Percentiles rank a stretch among this genome's conserved stretches.
Conservation (phyloP, 2,329 filamentous ascomycete species). For the Phyllosticta paracitricarpa region DNA sequence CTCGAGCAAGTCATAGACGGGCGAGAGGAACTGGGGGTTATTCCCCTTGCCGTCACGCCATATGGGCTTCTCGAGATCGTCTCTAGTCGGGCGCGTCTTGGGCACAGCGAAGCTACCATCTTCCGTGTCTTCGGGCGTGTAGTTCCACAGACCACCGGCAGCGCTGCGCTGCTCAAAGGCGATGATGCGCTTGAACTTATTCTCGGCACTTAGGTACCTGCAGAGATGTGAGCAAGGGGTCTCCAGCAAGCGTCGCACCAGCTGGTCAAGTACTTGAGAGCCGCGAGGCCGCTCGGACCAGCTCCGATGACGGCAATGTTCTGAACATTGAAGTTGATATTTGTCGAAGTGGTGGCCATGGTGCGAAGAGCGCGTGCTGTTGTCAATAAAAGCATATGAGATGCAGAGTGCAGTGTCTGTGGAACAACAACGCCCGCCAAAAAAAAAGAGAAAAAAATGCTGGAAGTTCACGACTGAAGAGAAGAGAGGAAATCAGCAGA, state of each 20-base stretch:
- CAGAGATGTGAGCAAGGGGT: neutral
- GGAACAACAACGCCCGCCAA: neutral
- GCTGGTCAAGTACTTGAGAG: constrained; percentile 49
- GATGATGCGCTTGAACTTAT: constrained; percentile 57
- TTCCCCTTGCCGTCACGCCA: constrained; percentile 28
- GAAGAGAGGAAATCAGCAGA: neutral
- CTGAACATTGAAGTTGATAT: constrained; percentile 33
- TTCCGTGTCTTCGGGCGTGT: constrained; percentile 45
- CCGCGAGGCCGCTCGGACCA: constrained; percentile 67
- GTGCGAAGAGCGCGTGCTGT: neutral
- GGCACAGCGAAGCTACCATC: constrained; percentile 46
- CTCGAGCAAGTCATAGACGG: constrained; percentile 72
- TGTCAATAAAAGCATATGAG: neutral
- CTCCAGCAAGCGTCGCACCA: neutral
- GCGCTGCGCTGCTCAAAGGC: constrained; percentile 72
- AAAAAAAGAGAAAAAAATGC: neutral
- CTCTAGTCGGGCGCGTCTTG: constrained; percentile 43
- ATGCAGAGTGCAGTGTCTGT: neutral
- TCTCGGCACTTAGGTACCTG: constrained; percentile 64
- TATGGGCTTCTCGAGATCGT: constrained; percentile 53
- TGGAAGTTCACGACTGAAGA: neutral
- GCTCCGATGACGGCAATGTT: constrained; percentile 72
- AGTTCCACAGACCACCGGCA: constrained; percentile 81
- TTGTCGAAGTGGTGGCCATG: neutral
- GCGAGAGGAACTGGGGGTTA: constrained; percentile 61